These are phyloP conservation scores for Penicillium manginii DNA, from an alignment of 495 filamentous ascomycete genomes.

Conservation along the genomic window DNA sequence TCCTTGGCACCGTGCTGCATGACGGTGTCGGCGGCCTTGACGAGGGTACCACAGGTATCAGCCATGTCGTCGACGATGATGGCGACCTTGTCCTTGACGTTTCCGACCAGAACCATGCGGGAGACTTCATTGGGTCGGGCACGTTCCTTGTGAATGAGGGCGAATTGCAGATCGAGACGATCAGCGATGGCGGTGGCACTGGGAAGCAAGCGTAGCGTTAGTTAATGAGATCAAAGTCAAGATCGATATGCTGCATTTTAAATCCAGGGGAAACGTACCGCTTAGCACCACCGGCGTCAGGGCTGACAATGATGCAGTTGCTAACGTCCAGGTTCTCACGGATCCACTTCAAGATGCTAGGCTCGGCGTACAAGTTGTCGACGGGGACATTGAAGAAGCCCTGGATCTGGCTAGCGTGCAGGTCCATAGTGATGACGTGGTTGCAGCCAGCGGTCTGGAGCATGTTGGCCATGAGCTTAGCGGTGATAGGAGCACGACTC, in stretches of 20 bases:
- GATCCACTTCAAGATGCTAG: slow-evolving; percentile 89
- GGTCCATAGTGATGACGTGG: slow-evolving; percentile 88
- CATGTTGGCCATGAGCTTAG: slow-evolving; percentile 97
- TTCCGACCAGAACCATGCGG: slow-evolving; percentile 84
- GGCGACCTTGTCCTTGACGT: slow-evolving; percentile 62
- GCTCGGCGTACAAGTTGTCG: slow-evolving; percentile 96
- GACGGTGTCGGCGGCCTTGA: slow-evolving; percentile 89
- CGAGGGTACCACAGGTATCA: slow-evolving; percentile 93
- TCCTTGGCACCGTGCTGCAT: slow-evolving; percentile 86
- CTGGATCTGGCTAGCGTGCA: slow-evolving; percentile 65
- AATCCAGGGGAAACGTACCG: slow-evolving; percentile 57
- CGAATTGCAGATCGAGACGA: slow-evolving; percentile 90
- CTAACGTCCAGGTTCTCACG: slow-evolving; percentile 79
- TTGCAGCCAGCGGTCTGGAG: slow-evolving; percentile 89
- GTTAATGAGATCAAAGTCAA: background rate
- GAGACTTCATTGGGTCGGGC: slow-evolving; percentile 93
- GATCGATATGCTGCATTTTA: no score
- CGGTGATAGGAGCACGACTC: slow-evolving; percentile 81
- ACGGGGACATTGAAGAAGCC: slow-evolving; percentile 99
- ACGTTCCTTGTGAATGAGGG: slow-evolving; percentile 99
- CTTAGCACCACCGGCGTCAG: slow-evolving; percentile 96
- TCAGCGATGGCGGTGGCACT: slow-evolving; percentile 96
- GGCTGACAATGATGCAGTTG: slow-evolving; percentile 93
- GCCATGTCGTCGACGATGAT: slow-evolving; percentile 86
- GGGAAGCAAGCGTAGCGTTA: background rate